Conservation (phyloP, 495 filamentous ascomycete genomes). For the Daldinia bambusicola region DNA sequence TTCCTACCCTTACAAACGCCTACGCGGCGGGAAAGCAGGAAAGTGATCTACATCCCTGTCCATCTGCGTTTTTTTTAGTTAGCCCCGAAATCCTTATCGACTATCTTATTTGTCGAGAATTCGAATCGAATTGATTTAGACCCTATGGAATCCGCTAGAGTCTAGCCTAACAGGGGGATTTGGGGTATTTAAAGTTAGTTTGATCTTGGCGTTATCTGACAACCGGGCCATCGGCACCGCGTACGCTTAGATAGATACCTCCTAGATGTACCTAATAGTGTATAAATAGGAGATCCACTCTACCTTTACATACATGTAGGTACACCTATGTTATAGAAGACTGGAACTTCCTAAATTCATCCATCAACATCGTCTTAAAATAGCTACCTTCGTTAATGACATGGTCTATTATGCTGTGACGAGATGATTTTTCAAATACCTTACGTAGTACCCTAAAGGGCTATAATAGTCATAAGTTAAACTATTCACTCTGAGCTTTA, state of each 20-base stretch:
- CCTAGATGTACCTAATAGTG: background rate
- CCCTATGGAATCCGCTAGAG: constrained; percentile 1
- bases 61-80: constrained; percentile 6
- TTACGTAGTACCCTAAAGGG: no score
- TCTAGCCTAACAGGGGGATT: background rate
- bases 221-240: constrained; percentile 34
- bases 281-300: background rate
- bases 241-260: background rate
- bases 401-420: no score
- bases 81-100: constrained; percentile 1
- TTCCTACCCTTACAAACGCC: background rate
- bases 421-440: no score
- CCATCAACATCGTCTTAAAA: background rate
- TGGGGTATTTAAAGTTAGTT: constrained; percentile 4
- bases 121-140: background rate
- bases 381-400: background rate
- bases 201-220: constrained; percentile 17
- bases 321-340: background rate
- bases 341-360: background rate
- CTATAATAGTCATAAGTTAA: background rate
- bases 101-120: constrained; percentile 10
- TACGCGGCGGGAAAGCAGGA: background rate
- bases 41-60: background rate
- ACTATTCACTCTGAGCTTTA: background rate
- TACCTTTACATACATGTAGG: background rate